Evolutionary conservation across 2,329 filamentous ascomycete genomes (phyloP).

Genomic region (Xylaria sp.): DNA sequence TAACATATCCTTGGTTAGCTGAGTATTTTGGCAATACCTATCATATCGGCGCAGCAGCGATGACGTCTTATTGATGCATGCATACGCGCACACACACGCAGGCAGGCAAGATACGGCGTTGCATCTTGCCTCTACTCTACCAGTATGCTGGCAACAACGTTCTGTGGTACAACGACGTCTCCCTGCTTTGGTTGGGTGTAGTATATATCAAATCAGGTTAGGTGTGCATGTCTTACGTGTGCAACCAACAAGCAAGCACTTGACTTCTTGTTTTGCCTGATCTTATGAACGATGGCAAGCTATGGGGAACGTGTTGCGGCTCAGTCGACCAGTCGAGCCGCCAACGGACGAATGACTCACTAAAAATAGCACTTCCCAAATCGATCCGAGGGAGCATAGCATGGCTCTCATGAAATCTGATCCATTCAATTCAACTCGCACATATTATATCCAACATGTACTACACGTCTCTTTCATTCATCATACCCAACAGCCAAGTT

Average conservation of each 20-base stretch:
- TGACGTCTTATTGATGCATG: not conserved
- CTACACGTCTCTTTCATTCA: not conserved
- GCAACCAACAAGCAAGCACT: not conserved
- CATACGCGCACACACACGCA: not conserved
- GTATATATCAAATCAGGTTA: not conserved
- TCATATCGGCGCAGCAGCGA: not conserved
- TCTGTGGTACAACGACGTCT: not conserved
- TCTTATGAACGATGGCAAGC: not conserved
- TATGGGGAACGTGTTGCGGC: not conserved
- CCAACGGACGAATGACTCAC: constrained; percentile 6
- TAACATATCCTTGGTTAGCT: not conserved
- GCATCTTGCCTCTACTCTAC: not conserved
- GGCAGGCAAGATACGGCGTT: not conserved
- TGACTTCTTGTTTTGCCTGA: not conserved
- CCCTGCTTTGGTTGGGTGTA: not conserved
- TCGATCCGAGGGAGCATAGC: not conserved
- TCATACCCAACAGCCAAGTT: not conserved
- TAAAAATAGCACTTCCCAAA: constrained; percentile 17
- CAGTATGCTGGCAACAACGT: not conserved
- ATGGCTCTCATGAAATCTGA: not conserved
- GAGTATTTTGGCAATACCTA: not conserved
- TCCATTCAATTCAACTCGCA: constrained; percentile 6
- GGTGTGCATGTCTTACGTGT: constrained; percentile 8
- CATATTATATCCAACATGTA: not conserved
- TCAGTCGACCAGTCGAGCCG: not conserved